These are phyloP conservation scores for Daldinia eschscholtzii DNA, from an alignment of 2,329 filamentous ascomycete genomes.

Conservation along the genomic window DNA sequence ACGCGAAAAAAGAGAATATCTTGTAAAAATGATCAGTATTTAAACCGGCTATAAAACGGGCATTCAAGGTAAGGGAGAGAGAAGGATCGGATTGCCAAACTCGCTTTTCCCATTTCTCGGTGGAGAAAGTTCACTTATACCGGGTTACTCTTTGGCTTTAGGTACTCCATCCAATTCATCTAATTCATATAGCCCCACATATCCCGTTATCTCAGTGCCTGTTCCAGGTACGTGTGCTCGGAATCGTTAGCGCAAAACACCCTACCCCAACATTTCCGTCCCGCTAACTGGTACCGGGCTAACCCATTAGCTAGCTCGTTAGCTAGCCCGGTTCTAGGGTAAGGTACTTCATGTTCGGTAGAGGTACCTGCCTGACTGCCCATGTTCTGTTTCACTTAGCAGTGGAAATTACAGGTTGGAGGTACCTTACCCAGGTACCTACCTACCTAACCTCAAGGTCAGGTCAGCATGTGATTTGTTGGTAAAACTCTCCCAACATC, in stretches of 20 bases:
- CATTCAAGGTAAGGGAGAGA: slow-evolving; percentile 7
- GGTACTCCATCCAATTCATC: slow-evolving; percentile 8
- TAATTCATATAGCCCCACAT: slow-evolving; percentile 24
- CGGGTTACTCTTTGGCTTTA: slow-evolving; percentile 3
- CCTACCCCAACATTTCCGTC: slow-evolving; percentile 13
- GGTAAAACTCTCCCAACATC: slow-evolving; percentile 10
- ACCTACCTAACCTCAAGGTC: background rate
- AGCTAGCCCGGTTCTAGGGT: slow-evolving; percentile 18
- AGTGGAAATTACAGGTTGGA: background rate
- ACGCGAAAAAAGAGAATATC: background rate
- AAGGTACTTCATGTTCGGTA: background rate
- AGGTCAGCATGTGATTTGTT: slow-evolving; percentile 22
- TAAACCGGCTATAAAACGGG: slow-evolving; percentile 9
- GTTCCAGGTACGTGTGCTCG: slow-evolving; percentile 37
- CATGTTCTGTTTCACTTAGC: slow-evolving; percentile 10
- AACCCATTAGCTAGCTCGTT: background rate
- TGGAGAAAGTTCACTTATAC: slow-evolving; percentile 16
- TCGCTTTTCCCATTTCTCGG: slow-evolving; percentile 21
- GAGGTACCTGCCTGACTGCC: background rate
- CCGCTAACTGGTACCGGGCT: slow-evolving; percentile 1
- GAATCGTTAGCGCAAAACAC: slow-evolving; percentile 33
- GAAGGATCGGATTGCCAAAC: slow-evolving; percentile 15
- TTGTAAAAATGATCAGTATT: slow-evolving; percentile 1
- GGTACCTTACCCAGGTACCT: no score
- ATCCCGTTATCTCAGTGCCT: slow-evolving; percentile 3